phyloP scores from a whole-genome alignment of 2,329 filamentous ascomycete species.

The Ophiostoma ulmi region DNA sequence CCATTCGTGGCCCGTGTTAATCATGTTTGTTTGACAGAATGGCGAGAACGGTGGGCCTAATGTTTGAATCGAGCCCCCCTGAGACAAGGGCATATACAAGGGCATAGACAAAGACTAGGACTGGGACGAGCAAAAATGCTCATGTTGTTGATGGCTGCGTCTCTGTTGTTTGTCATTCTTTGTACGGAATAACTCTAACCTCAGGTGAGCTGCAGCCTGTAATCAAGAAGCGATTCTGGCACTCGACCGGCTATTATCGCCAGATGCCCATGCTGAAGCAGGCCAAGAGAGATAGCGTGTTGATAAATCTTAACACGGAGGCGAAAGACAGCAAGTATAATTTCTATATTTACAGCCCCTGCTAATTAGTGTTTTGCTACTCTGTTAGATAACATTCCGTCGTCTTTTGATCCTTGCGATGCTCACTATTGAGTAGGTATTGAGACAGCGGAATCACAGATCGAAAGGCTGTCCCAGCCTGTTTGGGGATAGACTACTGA shows the following conservation, averaged over 20 bases:
- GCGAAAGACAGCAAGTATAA: not conserved
- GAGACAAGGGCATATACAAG: not conserved
- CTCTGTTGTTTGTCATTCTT: not conserved
- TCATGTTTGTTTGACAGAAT: not conserved
- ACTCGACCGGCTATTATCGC: conserved; percentile 1
- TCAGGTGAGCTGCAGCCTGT: too few relatives aligned
- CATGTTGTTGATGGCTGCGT: not conserved
- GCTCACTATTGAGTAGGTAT: not conserved
- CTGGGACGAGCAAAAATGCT: not conserved
- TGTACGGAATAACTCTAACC: too few relatives aligned
- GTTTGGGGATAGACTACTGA: not conserved
- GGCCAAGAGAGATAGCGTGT: not conserved
- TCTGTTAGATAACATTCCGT: not conserved
- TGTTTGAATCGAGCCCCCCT: conserved; percentile 4
- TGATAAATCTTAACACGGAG: not conserved
- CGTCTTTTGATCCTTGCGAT: conserved; percentile 1
- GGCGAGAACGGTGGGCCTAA: not conserved
- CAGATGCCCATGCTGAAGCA: conserved; percentile 3
- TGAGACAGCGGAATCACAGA: conserved; percentile 4
- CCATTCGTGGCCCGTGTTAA: not conserved
- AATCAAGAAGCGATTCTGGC: not conserved
- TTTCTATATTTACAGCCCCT: conserved; percentile 9
- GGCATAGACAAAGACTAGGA: not conserved
- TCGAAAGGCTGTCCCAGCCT: conserved; percentile 5
- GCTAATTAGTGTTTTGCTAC: not conserved